Base-by-base conservation (phyloP, 2,329 filamentous ascomycete species). In the Colletotrichum tanaceti region DNA sequence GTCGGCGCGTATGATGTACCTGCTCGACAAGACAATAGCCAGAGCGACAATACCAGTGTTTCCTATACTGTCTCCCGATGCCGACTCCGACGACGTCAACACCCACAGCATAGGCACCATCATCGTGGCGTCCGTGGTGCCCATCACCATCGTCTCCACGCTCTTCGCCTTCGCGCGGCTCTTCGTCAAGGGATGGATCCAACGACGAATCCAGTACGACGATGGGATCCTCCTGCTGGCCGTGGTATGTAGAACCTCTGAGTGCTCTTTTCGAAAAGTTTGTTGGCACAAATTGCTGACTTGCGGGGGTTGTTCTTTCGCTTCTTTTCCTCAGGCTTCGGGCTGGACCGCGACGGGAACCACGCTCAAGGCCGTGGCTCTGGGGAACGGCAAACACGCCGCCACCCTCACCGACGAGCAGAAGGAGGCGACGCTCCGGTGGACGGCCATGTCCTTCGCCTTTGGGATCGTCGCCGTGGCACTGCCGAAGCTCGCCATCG, bases 401-500 rank as follows among this genome's bases (percentile, higher is more conserved):
- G 65, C 61, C 16, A 73, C 75, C 0, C 73, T 84, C 18, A 69
- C 63, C 0, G 54, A 71, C 3, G 61, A 73, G 0, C 73, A 82
- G 10, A 72, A 79, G 35, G 71, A 72, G 6, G 72, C 71, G 24
- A 73, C 75, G 32, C 71, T 79, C 16, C 71, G 78, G 22, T 83
- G 75, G 71, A 80, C 77, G 0, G 73, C 79, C 9, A 71, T 77
- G 35, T 76, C 75, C n/a, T 82, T 82, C 67, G 72, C 73, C 1
- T 79, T 79, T 3, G 79, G 79, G 5, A 72, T 83, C 4, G 67
- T 80, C 60, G 77, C 79, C 4, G 80, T 83, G 59, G 76, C 71
- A 1, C 58, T 82, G 0, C 81, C 81, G 3, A 83, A 83, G 72
- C 74, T 83, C 7, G 79, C 80, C 41, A 80, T 81, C 39, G 76